Base-by-base conservation (phyloP, 2,329 filamentous ascomycete species). In the Whalleya microplaca region DNA sequence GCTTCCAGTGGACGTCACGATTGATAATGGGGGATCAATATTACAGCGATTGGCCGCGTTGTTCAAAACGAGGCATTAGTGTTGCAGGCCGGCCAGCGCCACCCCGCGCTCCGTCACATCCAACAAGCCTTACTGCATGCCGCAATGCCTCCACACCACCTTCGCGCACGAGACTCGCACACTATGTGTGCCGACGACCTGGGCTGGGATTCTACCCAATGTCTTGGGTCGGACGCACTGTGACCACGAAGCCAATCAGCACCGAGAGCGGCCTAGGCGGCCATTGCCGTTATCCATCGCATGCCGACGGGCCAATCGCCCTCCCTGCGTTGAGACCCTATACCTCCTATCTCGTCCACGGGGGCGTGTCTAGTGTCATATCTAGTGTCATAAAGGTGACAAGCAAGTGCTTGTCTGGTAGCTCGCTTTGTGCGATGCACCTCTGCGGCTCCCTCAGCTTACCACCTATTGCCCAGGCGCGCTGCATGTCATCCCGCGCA, bases 191-290 rank as follows among this genome's bases (percentile, higher is more conserved):
- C 60, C 55, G 49, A 53, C 58, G 51, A 60, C 47, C 42, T 51
- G 29, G 48, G 29, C 21, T 19, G 43, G 21, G 40, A 59, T 62
- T 37, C 7, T 37, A 37, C 56, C 68, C 68, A 64, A 65, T 58
- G 60, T 60, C 53, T 62, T 65, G 68, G 68, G 61, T 61, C 67
- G 58, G 62, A 64, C 67, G 65, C 68, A 69, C 67, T 69, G 68
- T 70, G 66, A 64, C 62, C 47, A 56, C 58, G 49, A 58, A 53
- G 53, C 58, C 59, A 64, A 56, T 47, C 45, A 62, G 54, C 46
- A 58, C 51, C 51, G 54, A 62, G 56, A 62, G 54, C 54, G 3
- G 58, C 60, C 57, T 40, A 61, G 53, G 52, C 63, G 58, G 59
- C 53, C 64, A 52, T 51, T 62, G 55, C 64, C 59, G 63, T 51